Percentiles rank a stretch among this genome's conserved stretches.
Conservation (phyloP, 202 grass and related monocot species). For the Zoysia matrella region DNA sequence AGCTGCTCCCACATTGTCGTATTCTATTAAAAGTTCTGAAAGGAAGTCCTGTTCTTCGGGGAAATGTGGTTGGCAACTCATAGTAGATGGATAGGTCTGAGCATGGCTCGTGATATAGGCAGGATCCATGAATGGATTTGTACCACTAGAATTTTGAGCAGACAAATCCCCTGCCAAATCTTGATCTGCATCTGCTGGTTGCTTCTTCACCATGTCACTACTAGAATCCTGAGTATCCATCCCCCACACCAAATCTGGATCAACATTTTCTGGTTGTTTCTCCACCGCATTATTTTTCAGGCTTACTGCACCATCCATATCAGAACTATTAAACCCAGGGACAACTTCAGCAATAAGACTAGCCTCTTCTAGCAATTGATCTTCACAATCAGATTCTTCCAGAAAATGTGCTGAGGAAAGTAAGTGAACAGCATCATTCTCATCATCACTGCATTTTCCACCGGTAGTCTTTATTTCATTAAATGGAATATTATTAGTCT, state of each 20-base stretch:
- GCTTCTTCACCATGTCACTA: constrained; percentile 32
- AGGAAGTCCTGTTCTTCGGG: constrained; percentile 59
- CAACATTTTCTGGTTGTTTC: constrained; percentile 38
- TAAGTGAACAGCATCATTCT: constrained; percentile 44
- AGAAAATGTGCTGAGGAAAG: constrained; percentile 28
- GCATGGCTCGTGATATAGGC: constrained; percentile 29
- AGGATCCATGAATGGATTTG: constrained; percentile 58
- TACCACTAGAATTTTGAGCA: constrained; percentile 54
- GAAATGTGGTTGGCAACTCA: constrained; percentile 32
- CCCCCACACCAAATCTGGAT: constrained; percentile 41
- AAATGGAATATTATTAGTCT: constrained; percentile 26
- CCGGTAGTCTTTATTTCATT: constrained; percentile 42
- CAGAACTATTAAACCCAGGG: constrained; percentile 28
- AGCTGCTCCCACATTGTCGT: constrained; percentile 40
- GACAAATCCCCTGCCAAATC: constrained; percentile 31
- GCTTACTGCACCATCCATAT: constrained; percentile 36
- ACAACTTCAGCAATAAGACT: constrained; percentile 34
- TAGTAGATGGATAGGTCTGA: constrained; percentile 39
- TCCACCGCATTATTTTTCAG: constrained; percentile 26
- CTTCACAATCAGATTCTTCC: constrained; percentile 45
- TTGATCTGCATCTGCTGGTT: constrained; percentile 39
- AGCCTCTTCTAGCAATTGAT: constrained; percentile 39
- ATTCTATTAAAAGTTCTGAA: constrained; percentile 54
- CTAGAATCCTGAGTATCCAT: constrained; percentile 50
- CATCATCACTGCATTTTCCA: constrained; percentile 27